phyloP scores from a whole-genome alignment of 306 rosid genomes.

The Fragaria ananassa region DNA sequence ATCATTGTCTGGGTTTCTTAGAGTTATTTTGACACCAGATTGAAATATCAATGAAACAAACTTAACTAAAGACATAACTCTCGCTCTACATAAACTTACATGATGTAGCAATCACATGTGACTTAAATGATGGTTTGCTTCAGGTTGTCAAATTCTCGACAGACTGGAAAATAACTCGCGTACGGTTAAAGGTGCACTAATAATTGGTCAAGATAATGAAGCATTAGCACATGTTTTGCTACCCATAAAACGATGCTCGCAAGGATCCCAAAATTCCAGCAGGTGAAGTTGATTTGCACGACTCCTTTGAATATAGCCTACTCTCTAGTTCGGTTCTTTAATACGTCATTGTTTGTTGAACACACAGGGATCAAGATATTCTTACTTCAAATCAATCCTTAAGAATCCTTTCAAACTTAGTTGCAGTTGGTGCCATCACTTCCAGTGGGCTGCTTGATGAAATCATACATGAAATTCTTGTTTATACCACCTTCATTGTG shows the following conservation, averaged over 20 bases:
- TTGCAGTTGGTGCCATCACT: conserved; percentile 66
- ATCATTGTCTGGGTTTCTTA: background rate
- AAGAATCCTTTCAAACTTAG: conserved; percentile 80
- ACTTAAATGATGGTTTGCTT: conserved; percentile 6
- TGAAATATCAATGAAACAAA: background rate
- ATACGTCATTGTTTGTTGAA: conserved; percentile 22
- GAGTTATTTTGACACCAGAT: background rate
- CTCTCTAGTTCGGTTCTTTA: background rate
- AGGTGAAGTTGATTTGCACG: conserved; percentile 40
- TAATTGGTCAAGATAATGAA: conserved; percentile 76
- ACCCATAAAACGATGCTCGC: conserved; percentile 66
- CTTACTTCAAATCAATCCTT: conserved; percentile 59
- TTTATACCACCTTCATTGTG: conserved; percentile 50
- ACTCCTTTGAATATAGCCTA: background rate
- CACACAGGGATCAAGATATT: conserved; percentile 61
- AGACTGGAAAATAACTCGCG: conserved; percentile 78
- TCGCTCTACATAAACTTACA: background rate
- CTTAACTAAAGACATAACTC: background rate
- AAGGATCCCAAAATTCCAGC: conserved; percentile 52
- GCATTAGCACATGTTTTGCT: conserved; percentile 62
- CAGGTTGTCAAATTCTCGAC: conserved; percentile 68
- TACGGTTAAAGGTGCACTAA: conserved; percentile 73
- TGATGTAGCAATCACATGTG: background rate
- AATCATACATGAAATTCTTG: conserved; percentile 63
- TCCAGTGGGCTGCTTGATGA: conserved; percentile 60